These are phyloP conservation scores for Euphorbia celastroides DNA, from an alignment of 441 rosid species.

Conservation along the genomic window DNA sequence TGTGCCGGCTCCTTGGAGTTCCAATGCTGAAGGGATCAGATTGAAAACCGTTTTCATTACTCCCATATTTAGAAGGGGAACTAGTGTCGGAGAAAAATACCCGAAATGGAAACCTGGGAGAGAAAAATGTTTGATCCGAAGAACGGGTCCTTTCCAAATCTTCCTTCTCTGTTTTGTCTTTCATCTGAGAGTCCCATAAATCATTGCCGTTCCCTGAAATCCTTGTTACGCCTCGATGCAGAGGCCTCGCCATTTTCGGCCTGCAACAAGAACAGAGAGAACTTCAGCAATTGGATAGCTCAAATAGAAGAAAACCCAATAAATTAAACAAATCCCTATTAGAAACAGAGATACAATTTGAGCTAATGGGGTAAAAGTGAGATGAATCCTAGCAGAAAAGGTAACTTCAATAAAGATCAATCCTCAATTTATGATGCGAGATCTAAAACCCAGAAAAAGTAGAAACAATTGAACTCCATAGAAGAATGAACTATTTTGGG, in stretches of 20 bases:
- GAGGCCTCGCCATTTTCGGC: constrained; percentile 69
- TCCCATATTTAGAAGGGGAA: constrained; percentile 57
- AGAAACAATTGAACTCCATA: neutral
- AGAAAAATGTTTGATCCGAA: constrained; percentile 38
- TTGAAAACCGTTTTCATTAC: constrained; percentile 49
- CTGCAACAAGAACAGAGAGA: constrained; percentile 22
- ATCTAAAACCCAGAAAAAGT: constrained; percentile 26
- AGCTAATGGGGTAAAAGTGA: neutral
- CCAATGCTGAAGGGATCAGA: constrained; percentile 50
- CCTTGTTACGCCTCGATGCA: constrained; percentile 68
- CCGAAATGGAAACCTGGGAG: constrained; percentile 54
- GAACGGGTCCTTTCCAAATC: constrained; percentile 53
- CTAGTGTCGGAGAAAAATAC: constrained; percentile 38
- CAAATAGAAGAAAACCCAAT: neutral
- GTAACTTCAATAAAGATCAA: constrained; percentile 14
- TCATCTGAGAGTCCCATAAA: constrained; percentile 72
- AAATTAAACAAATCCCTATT: neutral
- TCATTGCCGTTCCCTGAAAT: constrained; percentile 61
- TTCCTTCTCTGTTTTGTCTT: constrained; percentile 67
- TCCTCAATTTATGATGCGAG: constrained; percentile 20
- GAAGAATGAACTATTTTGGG: constrained; percentile 1
- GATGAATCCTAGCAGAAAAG: constrained; percentile 1
- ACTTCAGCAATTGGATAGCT: neutral
- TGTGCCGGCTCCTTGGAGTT: constrained; percentile 57
- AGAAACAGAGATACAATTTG: neutral